Evolutionary conservation across 2,329 filamentous ascomycete species (phyloP), one percentile per base, ranked within the genome.

Genomic region (Cytospora leucostoma): DNA sequence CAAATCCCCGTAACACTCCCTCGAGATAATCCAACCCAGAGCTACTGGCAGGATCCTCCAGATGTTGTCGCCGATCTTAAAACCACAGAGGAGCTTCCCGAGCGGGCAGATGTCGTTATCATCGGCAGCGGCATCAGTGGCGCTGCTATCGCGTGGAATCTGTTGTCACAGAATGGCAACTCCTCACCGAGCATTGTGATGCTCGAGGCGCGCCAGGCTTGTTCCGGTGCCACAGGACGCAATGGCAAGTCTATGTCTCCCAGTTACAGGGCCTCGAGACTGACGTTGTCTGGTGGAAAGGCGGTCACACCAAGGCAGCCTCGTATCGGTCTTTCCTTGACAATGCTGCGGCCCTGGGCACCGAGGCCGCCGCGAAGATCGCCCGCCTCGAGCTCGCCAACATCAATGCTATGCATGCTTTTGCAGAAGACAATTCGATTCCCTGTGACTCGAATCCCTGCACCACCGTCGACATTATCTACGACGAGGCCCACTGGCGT

Each of bases 91-190:
- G 73, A 79, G 5, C 74, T 89, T 13, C 86, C 87, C 2, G 66
- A 73, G 0, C 72, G 75, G 56, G 84, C 82, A 2, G 86, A 88
- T 70, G 78, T 87, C 1, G 80, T 89, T 15, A 82, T 90, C 52
- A 79, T 90, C 35, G 87, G 87, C 34, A 87, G 82, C 71, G 87
- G 87, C 33, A 87, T 89, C 66, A 85, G 84, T 3, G 87, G 87
- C n/a, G 79, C 83, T 5, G 83, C 81, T 55, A 79, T 82, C 7
- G 86, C 85, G 11, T 83, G 82, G 70, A 82, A 82, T 66, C 75
- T 87, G 67, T 78, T 87, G 67, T 78, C 76, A 70, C 73, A 37
- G n/a, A 63, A 67, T 27, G 35, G 40, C 17, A 50, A 32, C 35
- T 12, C 19, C 13, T 62, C 72, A 54, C 71, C 74, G 34, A 76